Evolutionary conservation across 768 basidiomycete species (phyloP).

Genomic region (Phanerochaete sordida): DNA sequence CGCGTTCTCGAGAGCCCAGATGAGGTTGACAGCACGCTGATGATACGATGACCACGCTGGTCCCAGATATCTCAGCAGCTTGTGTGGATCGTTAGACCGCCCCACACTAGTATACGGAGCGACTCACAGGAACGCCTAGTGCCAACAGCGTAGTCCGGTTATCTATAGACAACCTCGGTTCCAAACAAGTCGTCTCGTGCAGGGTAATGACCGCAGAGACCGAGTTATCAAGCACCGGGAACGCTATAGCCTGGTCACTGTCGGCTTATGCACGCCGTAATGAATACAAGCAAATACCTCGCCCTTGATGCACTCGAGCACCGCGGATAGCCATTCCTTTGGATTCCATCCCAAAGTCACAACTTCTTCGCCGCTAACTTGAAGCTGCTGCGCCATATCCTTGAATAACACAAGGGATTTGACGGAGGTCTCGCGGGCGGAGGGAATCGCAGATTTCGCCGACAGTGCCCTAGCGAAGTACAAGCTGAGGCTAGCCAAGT

Average conservation of each 20-base stretch:
- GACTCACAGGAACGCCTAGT: constrained; percentile 51
- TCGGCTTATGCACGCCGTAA: background rate
- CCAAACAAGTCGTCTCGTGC: constrained; percentile 45
- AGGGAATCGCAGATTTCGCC: background rate
- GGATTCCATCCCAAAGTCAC: constrained; percentile 56
- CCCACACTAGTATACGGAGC: background rate
- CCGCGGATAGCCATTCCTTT: constrained; percentile 51
- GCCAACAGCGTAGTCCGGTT: constrained; percentile 51
- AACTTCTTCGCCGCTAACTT: constrained; percentile 27
- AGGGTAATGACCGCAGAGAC: constrained; percentile 55
- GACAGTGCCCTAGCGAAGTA: constrained; percentile 32
- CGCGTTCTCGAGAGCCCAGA: constrained; percentile 73
- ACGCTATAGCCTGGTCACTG: constrained; percentile 40
- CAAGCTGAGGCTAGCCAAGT: constrained; percentile 44
- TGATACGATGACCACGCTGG: constrained; percentile 70
- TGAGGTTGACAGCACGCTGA: constrained; percentile 70
- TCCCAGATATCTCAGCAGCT: constrained; percentile 74
- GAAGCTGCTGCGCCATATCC: constrained; percentile 44
- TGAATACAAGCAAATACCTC: constrained; percentile 38
- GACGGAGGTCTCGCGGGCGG: constrained; percentile 48
- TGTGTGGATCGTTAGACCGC: constrained; percentile 12
- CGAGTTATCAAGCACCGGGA: constrained; percentile 63
- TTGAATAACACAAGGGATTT: constrained; percentile 49
- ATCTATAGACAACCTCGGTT: constrained; percentile 53
- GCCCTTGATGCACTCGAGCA: constrained; percentile 52